Conservation (phyloP, 176 grass and related monocot species). For the Canna indica region DNA sequence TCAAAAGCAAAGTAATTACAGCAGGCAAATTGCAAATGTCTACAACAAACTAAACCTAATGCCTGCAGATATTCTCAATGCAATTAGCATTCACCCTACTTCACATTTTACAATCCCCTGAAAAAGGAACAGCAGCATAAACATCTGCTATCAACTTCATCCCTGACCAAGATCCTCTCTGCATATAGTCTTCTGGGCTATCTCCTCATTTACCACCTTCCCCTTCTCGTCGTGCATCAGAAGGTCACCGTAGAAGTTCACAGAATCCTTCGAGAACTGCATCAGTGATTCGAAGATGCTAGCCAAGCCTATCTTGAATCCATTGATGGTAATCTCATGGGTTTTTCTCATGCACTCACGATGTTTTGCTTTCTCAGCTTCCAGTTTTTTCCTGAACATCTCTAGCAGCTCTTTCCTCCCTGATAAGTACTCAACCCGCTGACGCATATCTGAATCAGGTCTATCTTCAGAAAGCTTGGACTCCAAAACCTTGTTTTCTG, state of each 20-base stretch:
- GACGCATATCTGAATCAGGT: slow-evolving; percentile 45
- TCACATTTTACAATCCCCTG: background rate
- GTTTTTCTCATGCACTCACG: slow-evolving; percentile 64
- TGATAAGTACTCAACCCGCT: slow-evolving; percentile 57
- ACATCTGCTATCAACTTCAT: slow-evolving; percentile 31
- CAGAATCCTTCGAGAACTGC: slow-evolving; percentile 68
- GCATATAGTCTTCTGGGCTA: slow-evolving; percentile 20
- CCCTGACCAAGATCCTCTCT: slow-evolving; percentile 17
- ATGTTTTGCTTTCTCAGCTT: slow-evolving; percentile 72
- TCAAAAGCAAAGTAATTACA: background rate
- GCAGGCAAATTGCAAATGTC: background rate
- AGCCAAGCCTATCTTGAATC: slow-evolving; percentile 89
- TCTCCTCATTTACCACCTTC: slow-evolving; percentile 19
- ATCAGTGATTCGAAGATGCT: slow-evolving; percentile 69
- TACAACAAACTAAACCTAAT: too few species aligned
- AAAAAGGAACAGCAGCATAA: too few species aligned
- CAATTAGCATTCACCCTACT: background rate
- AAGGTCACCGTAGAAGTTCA: slow-evolving; percentile 58
- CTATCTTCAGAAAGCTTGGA: slow-evolving; percentile 65
- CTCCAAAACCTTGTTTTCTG: slow-evolving; percentile 77
- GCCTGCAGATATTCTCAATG: background rate
- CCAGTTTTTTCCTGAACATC: slow-evolving; percentile 43
- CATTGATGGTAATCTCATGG: slow-evolving; percentile 80
- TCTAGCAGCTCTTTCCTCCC: slow-evolving; percentile 73
- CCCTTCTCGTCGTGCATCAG: slow-evolving; percentile 18